These are phyloP conservation scores for Globisporangium perplexum DNA, from an alignment of 352 stramenopile species.

Conservation along the genomic window DNA sequence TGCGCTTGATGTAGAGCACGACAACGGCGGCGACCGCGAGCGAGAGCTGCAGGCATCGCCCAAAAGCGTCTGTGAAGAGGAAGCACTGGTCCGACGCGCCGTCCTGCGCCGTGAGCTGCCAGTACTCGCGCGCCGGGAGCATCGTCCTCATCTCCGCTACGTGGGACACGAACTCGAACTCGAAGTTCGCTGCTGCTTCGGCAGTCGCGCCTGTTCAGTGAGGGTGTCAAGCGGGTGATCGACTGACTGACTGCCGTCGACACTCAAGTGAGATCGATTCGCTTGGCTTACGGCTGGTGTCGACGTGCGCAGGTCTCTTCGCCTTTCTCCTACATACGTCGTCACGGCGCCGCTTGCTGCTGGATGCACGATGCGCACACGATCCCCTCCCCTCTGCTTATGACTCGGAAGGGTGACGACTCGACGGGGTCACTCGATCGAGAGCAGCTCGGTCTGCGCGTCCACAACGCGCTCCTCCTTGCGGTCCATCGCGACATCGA, in stretches of 20 bases:
- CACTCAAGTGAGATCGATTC: too few relatives aligned
- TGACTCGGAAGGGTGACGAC: too few relatives aligned
- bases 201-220: neutral
- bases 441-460: constrained; percentile 26
- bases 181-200: neutral
- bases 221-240: too few relatives aligned
- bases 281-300: too few relatives aligned
- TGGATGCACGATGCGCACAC: too few relatives aligned
- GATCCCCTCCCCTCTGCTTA: too few relatives aligned
- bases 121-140: constrained; percentile 7
- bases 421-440: constrained; percentile 25
- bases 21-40: constrained; percentile 44
- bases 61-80: constrained; percentile 68
- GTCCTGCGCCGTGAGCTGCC: constrained; percentile 13
- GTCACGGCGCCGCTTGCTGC: too few relatives aligned
- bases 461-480: constrained; percentile 15
- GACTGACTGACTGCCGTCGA: too few relatives aligned
- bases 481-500: constrained; percentile 8
- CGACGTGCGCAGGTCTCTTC: neutral
- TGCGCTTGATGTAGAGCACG: constrained; percentile 74
- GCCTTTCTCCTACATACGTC: too few relatives aligned
- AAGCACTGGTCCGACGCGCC: constrained; percentile 38
- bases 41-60: constrained; percentile 47
- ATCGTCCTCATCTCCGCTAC: neutral
- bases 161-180: neutral